Evolutionary conservation across 2,329 filamentous ascomycete genomes (phyloP).

Genomic region (Neodidymelliopsis sp.): DNA sequence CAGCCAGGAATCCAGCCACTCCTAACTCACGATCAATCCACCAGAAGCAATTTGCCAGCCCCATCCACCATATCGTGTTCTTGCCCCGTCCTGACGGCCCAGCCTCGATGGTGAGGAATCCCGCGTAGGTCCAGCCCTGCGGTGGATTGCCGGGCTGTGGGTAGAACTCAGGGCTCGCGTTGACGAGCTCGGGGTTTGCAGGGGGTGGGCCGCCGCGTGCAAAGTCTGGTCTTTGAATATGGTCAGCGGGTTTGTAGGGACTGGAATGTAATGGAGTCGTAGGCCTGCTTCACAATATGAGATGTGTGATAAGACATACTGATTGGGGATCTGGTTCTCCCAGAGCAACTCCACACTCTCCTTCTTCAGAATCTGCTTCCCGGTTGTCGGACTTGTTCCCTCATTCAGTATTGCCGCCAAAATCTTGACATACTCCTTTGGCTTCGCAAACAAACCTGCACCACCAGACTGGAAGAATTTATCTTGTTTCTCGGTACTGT

Average conservation of each 20-base stretch:
- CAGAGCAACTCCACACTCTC: constrained; percentile 71
- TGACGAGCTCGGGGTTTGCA: constrained; percentile 59
- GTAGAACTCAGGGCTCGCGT: constrained; percentile 60
- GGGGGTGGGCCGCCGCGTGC: constrained; percentile 53
- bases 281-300: no score
- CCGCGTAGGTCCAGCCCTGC: constrained; percentile 71
- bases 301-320: no score
- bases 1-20: constrained; percentile 53
- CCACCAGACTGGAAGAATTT: constrained; percentile 66
- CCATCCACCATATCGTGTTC: constrained; percentile 65
- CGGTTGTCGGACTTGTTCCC: constrained; percentile 66
- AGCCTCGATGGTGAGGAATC: constrained; percentile 60
- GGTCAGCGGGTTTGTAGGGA: no score
- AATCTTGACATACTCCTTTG: constrained; percentile 67
- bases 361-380: constrained; percentile 61
- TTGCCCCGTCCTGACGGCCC: constrained; percentile 61
- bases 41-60: constrained; percentile 68
- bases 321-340: constrained; percentile 65
- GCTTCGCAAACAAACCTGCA: constrained; percentile 66
- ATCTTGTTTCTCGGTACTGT: constrained; percentile 54
- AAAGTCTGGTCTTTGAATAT: constrained; percentile 57
- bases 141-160: constrained; percentile 57
- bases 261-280: no score
- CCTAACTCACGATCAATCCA: constrained; percentile 69
- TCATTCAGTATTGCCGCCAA: constrained; percentile 70